These are phyloP conservation scores for Coffea canephora DNA, from an alignment of 257 asterid genomes.

Conservation along the genomic window DNA sequence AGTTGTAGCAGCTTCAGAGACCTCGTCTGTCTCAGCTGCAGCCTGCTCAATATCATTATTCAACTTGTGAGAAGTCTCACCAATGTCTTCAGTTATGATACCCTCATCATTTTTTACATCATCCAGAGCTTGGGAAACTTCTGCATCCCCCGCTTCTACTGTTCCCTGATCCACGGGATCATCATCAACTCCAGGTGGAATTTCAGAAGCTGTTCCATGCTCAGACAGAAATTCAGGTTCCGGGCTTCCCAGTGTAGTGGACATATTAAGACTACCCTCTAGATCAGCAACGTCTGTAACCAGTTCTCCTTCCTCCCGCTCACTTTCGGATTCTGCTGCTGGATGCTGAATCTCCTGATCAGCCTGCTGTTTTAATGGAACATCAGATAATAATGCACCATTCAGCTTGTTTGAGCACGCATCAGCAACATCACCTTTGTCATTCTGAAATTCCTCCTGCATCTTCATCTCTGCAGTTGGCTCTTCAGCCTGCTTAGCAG, in stretches of 20 bases:
- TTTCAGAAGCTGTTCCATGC: conserved; percentile 36
- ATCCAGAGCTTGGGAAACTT: conserved; percentile 40
- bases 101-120: conserved; percentile 46
- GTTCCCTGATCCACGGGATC: conserved; percentile 24
- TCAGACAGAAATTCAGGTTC: conserved; percentile 43
- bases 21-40: conserved; percentile 38
- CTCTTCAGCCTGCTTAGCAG: conserved; percentile 54
- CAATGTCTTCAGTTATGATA: conserved; percentile 30
- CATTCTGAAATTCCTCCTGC: conserved; percentile 46
- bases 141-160: conserved; percentile 61
- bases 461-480: conserved; percentile 30
- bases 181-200: conserved; percentile 41
- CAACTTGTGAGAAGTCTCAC: conserved; percentile 37
- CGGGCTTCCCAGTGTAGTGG: conserved; percentile 36
- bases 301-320: conserved; percentile 84
- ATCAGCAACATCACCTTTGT: conserved; percentile 40
- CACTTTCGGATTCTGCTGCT: conserved; percentile 51
- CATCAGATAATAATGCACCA: conserved; percentile 44
- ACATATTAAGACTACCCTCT: conserved; percentile 47
- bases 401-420: conserved; percentile 42
- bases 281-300: conserved; percentile 46
- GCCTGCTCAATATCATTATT: conserved; percentile 40
- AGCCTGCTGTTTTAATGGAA: conserved; percentile 43
- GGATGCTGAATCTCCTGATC: conserved; percentile 66
- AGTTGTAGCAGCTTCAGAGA: conserved; percentile 22